These are phyloP conservation scores for Hemisphaericaspora xylofermentans DNA, from an alignment of 1,139 yeast genomes.

Conservation along the genomic window DNA sequence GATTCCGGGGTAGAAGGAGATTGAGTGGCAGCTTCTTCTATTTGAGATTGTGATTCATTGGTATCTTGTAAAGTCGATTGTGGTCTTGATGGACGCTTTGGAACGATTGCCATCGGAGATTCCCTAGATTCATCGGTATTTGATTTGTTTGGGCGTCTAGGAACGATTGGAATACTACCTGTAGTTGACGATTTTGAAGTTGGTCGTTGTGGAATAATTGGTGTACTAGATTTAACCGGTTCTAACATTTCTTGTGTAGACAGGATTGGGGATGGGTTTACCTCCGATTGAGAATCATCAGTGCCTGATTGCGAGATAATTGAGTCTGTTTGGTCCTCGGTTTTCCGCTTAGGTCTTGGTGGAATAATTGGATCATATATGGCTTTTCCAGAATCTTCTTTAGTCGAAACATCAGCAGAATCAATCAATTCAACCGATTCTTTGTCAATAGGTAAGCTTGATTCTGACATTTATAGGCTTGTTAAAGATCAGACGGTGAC, in stretches of 20 bases:
- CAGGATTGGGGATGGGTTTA: background rate
- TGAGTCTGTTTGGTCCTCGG: too few relatives aligned
- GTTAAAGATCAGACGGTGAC: background rate
- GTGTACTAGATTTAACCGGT: constrained; percentile 3
- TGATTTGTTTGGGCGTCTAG: constrained; percentile 12
- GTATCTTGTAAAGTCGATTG: background rate
- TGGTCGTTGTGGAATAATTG: constrained; percentile 15
- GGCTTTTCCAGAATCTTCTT: background rate
- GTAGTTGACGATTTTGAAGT: background rate
- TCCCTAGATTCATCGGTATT: constrained; percentile 1
- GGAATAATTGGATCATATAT: constrained; percentile 12
- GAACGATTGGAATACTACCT: constrained; percentile 11
- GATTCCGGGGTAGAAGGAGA: background rate
- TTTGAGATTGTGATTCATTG: background rate
- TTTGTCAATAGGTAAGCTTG: background rate
- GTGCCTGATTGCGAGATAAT: background rate
- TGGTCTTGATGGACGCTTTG: constrained; percentile 13
- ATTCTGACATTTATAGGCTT: too few relatives aligned
- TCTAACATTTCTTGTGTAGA: background rate
- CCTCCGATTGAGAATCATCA: background rate
- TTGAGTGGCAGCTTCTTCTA: background rate
- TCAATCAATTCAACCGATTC: background rate
- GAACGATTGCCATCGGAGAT: constrained; percentile 13
- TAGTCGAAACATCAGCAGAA: background rate
- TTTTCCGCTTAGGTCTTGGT: constrained; percentile 10